Evolutionary conservation across 345 rosid species (phyloP).

Genomic region (Durio zibethinus): DNA sequence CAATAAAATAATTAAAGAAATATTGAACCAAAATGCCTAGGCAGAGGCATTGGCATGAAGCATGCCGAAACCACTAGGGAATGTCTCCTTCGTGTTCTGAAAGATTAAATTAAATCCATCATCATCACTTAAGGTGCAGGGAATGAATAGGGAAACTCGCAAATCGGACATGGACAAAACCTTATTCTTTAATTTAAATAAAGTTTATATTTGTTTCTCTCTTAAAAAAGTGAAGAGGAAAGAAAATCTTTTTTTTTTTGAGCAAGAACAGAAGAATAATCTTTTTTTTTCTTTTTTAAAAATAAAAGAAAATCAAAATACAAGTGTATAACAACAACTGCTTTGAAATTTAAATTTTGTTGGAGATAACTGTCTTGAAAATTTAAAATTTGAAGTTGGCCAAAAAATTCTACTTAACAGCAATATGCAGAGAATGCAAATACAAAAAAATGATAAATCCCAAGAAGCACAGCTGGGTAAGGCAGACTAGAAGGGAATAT

Average conservation of each 20-base stretch:
- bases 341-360: background rate
- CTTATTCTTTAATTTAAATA: background rate
- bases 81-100: constrained; percentile 22
- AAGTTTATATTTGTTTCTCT: no score
- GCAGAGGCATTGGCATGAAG: background rate
- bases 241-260: no score
- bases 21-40: background rate
- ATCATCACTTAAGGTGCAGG: no score
- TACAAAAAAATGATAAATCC: no score
- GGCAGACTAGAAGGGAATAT: constrained; percentile 39
- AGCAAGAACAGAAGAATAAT: no score
- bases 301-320: background rate
- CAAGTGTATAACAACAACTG: background rate
- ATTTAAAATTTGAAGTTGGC: background rate
- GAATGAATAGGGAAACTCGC: constrained; percentile 34
- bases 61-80: constrained; percentile 16
- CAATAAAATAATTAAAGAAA: background rate
- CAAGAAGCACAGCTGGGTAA: constrained; percentile 15
- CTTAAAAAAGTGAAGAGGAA: no score
- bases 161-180: background rate
- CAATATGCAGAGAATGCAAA: no score
- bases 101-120: no score
- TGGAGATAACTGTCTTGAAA: constrained; percentile 9
- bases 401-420: background rate
- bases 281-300: background rate